A percentile compares a stretch with the other conserved stretches of the same genome.
phyloP scores from a whole-genome alignment of 2,329 filamentous ascomycete species.

The Phaeosphaeriaceae sp. region DNA sequence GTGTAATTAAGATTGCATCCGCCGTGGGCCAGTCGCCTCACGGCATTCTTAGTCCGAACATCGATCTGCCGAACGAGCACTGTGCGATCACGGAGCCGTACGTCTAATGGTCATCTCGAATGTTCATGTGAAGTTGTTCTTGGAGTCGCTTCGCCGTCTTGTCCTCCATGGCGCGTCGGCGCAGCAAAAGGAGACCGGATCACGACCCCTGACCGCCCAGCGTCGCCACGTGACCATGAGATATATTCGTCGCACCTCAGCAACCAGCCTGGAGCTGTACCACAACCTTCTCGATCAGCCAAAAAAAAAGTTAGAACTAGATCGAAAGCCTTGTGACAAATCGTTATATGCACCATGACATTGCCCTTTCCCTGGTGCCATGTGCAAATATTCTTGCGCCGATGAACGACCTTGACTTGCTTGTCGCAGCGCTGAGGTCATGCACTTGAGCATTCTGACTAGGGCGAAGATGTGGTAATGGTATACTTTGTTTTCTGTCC shows the following conservation, averaged over 20 bases:
- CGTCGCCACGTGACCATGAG: not conserved
- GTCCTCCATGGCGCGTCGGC: not conserved
- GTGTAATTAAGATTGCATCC: slow-evolving; percentile 4
- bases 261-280: not conserved
- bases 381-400: no score
- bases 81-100: not conserved
- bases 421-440: no score
- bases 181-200: not conserved
- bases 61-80: slow-evolving; percentile 1
- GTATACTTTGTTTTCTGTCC: no score
- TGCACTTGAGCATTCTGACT: no score
- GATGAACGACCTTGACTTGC: no score
- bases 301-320: no score
- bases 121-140: not conserved
- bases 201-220: not conserved
- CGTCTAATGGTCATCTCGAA: not conserved
- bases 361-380: no score
- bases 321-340: no score
- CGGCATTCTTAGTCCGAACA: not conserved
- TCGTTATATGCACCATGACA: no score
- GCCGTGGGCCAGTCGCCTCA: slow-evolving; percentile 16
- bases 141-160: not conserved
- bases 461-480: no score
- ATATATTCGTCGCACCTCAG: not conserved
- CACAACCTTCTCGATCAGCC: not conserved